These are phyloP conservation scores for Termitomyces sp. DNA, from an alignment of 768 basidiomycete species.

Conservation along the genomic window DNA sequence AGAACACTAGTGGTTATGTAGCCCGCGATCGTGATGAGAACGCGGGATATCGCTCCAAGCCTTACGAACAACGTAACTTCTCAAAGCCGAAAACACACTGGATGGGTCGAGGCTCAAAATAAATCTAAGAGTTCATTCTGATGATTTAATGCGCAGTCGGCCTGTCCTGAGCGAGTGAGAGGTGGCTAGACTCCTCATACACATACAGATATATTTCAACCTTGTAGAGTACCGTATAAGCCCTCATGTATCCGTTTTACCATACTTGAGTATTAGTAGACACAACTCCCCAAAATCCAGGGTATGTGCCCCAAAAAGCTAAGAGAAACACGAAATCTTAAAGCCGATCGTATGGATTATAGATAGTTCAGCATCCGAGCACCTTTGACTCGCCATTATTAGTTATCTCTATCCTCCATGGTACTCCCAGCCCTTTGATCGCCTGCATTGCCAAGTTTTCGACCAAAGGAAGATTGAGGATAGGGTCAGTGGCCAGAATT, in stretches of 20 bases:
- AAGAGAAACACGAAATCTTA: neutral
- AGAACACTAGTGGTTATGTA: too few relatives aligned
- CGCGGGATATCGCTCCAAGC: neutral
- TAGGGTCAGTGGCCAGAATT: neutral
- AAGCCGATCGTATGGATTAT: neutral
- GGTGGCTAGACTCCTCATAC: neutral
- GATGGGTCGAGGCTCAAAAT: neutral
- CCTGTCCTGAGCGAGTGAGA: neutral
- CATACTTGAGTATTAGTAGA: constrained; percentile 2
- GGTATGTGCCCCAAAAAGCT: neutral
- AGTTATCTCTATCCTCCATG: constrained; percentile 2
- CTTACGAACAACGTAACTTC: neutral
- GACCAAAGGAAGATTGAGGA: constrained; percentile 2
- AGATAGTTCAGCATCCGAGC: neutral
- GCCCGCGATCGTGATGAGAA: neutral
- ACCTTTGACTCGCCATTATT: neutral
- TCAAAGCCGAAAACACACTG: neutral
- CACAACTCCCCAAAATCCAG: neutral
- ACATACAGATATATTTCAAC: neutral
- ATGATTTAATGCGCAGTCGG: neutral
- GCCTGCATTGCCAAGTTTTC: constrained; percentile 5
- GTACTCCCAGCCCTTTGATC: neutral
- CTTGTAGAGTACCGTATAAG: constrained; percentile 8
- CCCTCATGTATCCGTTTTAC: neutral
- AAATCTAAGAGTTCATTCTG: neutral